Evolutionary conservation across 352 stramenopile species (phyloP).

Genomic region (Stramenopiles sp.): DNA sequence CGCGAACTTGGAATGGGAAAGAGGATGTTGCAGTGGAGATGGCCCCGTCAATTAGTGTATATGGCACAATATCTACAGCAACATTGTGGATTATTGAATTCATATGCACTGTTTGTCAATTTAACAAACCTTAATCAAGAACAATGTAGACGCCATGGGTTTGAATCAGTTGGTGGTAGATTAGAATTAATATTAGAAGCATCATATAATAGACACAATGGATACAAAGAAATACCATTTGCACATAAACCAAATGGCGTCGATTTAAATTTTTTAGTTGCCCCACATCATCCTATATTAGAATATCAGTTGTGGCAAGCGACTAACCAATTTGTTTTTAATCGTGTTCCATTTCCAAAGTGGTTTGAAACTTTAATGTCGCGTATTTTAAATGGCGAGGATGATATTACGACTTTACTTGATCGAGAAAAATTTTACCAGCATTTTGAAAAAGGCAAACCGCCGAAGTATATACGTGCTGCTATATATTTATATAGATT

Average conservation of each 20-base stretch:
- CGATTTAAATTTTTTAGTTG: not conserved
- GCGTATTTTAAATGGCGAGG: not conserved
- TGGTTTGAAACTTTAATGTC: not conserved
- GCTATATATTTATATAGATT: not conserved
- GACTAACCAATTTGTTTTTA: not conserved
- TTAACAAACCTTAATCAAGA: not conserved
- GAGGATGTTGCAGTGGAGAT: not conserved
- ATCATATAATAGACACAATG: no score
- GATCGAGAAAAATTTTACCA: not conserved
- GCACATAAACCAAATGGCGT: not conserved
- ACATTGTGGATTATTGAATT: not conserved
- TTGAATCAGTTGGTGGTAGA: not conserved
- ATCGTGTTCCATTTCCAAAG: not conserved
- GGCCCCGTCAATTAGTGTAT: not conserved
- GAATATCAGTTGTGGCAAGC: not conserved
- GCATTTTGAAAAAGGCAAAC: not conserved
- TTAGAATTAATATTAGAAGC: not conserved
- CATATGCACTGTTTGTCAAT: not conserved
- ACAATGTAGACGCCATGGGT: not conserved
- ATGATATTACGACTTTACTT: not conserved
- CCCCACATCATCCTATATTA: not conserved
- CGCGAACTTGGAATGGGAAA: not conserved
- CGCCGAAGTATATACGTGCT: not conserved
- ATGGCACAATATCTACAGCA: not conserved
- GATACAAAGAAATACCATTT: not conserved